A percentile compares a stretch with the other conserved stretches of the same genome.
These are phyloP conservation scores for Cyathus striatus DNA, from an alignment of 768 basidiomycete species.

Conservation along the genomic window DNA sequence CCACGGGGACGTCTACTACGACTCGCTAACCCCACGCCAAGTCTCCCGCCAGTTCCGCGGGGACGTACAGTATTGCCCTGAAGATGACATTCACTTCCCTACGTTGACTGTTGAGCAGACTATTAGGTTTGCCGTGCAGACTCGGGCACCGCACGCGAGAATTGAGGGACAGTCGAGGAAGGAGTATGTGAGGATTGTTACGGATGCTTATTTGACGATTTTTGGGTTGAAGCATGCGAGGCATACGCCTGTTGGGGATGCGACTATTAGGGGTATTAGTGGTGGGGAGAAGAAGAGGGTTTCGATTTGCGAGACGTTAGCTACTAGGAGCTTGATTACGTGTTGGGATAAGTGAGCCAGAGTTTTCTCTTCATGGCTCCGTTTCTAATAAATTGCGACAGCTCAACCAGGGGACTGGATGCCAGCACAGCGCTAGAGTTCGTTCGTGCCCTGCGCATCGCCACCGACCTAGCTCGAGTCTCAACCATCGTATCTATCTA, in stretches of 20 bases:
- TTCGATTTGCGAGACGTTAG: constrained; percentile 52
- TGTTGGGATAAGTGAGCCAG: constrained; percentile 70
- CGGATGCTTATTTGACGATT: constrained; percentile 56
- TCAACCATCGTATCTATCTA: constrained; percentile 79
- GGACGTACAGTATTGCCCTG: constrained; percentile 76
- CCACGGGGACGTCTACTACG: constrained; percentile 69
- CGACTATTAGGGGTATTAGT: constrained; percentile 56
- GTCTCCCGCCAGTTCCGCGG: constrained; percentile 65
- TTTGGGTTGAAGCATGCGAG: constrained; percentile 74
- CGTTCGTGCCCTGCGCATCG: constrained; percentile 57
- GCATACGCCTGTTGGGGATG: constrained; percentile 76
- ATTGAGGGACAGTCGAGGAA: constrained; percentile 36
- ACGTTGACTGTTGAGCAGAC: constrained; percentile 79
- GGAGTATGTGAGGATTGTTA: constrained; percentile 36
- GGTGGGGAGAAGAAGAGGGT: constrained; percentile 83
- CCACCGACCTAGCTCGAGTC: constrained; percentile 48
- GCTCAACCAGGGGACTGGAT: constrained; percentile 62
- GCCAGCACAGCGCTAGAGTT: constrained; percentile 75
- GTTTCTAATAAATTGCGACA: constrained; percentile 15
- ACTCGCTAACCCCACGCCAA: constrained; percentile 63
- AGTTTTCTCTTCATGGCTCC: constrained; percentile 8
- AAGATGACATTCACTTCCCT: constrained; percentile 85
- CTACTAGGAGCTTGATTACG: constrained; percentile 54
- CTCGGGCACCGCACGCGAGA: constrained; percentile 60
- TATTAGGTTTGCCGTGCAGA: constrained; percentile 61